Evolutionary conservation across 1,139 yeast species (phyloP).

Genomic region (Meyerozyma smithsonii): DNA sequence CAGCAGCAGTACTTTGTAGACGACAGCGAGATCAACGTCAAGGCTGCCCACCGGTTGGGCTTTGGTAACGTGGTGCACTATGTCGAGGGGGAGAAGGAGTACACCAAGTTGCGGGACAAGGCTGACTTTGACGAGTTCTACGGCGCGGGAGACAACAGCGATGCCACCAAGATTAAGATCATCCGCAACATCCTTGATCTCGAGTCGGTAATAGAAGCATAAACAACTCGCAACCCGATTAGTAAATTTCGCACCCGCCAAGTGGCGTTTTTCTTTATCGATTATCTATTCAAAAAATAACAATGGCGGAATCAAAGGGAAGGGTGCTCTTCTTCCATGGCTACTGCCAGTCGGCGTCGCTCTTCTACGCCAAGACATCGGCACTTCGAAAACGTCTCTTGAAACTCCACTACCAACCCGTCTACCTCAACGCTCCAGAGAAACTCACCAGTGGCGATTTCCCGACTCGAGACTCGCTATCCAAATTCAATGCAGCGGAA

Average conservation of each 20-base stretch:
- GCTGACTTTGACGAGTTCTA: conserved; percentile 33
- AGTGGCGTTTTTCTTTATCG: neutral
- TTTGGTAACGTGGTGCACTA: conserved; percentile 55
- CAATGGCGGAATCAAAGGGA: conserved; percentile 6
- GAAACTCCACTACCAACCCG: conserved; percentile 50
- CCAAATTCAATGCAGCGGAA: conserved; percentile 32
- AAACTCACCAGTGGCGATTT: conserved; percentile 60
- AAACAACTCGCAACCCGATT: neutral
- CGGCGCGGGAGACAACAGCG: conserved; percentile 26
- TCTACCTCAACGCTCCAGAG: conserved; percentile 76
- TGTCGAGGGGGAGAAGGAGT: conserved; percentile 48
- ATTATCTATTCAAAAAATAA: no score
- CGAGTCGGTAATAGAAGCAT: conserved; percentile 6
- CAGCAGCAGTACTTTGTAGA: conserved; percentile 60
- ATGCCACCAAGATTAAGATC: conserved; percentile 25
- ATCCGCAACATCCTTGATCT: conserved; percentile 30
- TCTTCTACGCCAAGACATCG: conserved; percentile 45
- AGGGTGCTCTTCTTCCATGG: conserved; percentile 42
- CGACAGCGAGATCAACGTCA: conserved; percentile 67
- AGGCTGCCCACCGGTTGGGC: conserved; percentile 49
- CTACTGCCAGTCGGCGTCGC: conserved; percentile 38
- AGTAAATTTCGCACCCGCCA: conserved; percentile 1
- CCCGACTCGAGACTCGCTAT: conserved; percentile 51
- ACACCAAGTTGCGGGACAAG: conserved; percentile 22
- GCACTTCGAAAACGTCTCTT: conserved; percentile 37